A percentile compares a stretch with the other conserved stretches of the same genome.
These are phyloP conservation scores for Hypsizygus ulmarius DNA, from an alignment of 1,284 basidiomycete species.

Conservation along the genomic window DNA sequence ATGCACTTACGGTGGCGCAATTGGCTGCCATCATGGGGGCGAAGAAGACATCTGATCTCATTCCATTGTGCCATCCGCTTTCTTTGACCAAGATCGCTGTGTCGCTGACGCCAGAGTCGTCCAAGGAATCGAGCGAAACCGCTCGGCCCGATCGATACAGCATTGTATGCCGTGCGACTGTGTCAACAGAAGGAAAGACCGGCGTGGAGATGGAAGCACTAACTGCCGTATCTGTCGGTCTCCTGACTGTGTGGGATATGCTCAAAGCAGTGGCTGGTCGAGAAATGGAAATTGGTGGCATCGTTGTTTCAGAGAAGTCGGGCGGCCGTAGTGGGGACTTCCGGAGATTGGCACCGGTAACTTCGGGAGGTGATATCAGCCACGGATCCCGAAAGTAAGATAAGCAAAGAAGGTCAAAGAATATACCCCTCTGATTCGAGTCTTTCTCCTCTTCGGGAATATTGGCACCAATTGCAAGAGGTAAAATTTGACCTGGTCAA, in stretches of 20 bases:
- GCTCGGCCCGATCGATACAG: constrained; percentile 36
- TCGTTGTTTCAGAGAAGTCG: constrained; percentile 65
- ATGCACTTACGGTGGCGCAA: constrained; percentile 77
- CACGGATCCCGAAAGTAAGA: too few relatives aligned
- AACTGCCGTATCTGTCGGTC: constrained; percentile 75
- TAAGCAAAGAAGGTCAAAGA: too few relatives aligned
- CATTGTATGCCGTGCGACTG: constrained; percentile 64
- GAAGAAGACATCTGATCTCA: constrained; percentile 79
- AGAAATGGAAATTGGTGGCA: constrained; percentile 75
- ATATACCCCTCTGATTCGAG: too few relatives aligned
- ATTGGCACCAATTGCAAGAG: too few relatives aligned
- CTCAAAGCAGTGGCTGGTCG: constrained; percentile 83
- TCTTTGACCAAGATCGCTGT: constrained; percentile 70
- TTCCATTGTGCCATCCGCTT: constrained; percentile 85
- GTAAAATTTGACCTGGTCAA: too few relatives aligned
- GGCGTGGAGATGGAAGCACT: constrained; percentile 96
- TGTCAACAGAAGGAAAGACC: constrained; percentile 75
- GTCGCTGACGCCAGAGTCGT: constrained; percentile 46
- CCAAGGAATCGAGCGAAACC: constrained; percentile 11
- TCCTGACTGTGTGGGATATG: constrained; percentile 91
- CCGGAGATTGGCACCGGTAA: constrained; percentile 20
- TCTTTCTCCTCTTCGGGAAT: too few relatives aligned
- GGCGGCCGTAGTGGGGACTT: constrained; percentile 79
- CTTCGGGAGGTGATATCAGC: neutral
- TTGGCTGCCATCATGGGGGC: constrained; percentile 86